Percentiles rank a stretch among this genome's conserved stretches.
These are phyloP conservation scores for Goniomonas avonlea DNA, from an alignment of 78 protist species.

Conservation along the genomic window DNA sequence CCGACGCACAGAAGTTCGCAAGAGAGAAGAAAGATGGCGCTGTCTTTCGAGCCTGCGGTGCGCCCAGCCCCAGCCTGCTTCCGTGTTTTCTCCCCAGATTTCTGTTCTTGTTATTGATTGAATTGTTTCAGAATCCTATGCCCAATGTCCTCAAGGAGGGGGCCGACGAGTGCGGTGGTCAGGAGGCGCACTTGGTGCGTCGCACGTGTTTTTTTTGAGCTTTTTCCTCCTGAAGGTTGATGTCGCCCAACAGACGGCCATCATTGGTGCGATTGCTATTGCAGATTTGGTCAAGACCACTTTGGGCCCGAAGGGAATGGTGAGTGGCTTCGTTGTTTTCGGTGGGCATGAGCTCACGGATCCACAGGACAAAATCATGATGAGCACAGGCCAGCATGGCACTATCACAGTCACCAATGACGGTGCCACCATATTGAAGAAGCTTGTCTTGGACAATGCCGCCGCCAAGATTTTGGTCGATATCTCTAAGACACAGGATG, in stretches of 20 bases:
- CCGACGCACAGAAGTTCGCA: too few species aligned
- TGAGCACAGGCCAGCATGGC: slow-evolving; percentile 27
- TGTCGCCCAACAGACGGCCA: too few species aligned
- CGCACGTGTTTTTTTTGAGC: too few species aligned
- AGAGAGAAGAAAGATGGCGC: too few species aligned
- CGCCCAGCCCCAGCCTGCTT: too few species aligned
- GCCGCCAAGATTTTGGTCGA: slow-evolving; percentile 51
- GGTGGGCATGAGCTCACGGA: neutral
- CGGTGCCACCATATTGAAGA: slow-evolving; percentile 98
- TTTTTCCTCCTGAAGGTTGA: too few species aligned
- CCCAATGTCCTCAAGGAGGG: neutral
- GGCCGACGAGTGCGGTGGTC: neutral
- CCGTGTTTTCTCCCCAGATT: too few species aligned
- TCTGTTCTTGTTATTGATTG: neutral
- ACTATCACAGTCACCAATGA: slow-evolving; percentile 87
- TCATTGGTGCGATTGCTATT: slow-evolving; percentile 89
- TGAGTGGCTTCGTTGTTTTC: neutral
- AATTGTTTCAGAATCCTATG: neutral
- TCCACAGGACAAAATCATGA: slow-evolving; percentile 89
- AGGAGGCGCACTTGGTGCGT: neutral
- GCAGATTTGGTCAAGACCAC: slow-evolving; percentile 97
- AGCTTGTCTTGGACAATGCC: slow-evolving; percentile 67
- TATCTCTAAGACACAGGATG: slow-evolving; percentile 90
- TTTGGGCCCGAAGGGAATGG: slow-evolving; percentile 99
- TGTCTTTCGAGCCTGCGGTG: too few species aligned